Conservation (phyloP, 148 eudicot genomes). For the Rhododendron kiyosumense region DNA sequence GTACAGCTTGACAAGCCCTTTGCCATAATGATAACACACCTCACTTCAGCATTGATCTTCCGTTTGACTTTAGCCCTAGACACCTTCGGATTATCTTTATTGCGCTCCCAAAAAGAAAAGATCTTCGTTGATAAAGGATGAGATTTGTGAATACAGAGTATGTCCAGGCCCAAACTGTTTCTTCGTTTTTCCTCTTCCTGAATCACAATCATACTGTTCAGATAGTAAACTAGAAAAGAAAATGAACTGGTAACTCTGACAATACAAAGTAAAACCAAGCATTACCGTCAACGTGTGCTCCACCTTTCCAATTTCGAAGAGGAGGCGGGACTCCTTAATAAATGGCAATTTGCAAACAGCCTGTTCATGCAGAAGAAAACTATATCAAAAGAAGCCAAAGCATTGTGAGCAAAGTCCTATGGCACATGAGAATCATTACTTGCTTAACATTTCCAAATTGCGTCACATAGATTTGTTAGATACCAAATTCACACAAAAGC, state of each 20-base stretch:
- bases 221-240: not conserved
- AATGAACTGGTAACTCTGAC: not conserved
- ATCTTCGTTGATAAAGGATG: constrained; percentile 24
- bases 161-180: constrained; percentile 25
- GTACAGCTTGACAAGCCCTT: not conserved
- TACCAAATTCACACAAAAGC: not conserved
- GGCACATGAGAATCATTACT: not conserved
- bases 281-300: constrained; percentile 38
- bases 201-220: not conserved
- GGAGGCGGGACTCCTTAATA: constrained; percentile 31
- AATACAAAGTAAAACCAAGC: not conserved
- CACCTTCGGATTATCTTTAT: constrained; percentile 14
- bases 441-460: constrained; percentile 3
- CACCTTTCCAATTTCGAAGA: constrained; percentile 27
- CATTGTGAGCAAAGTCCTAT: not conserved
- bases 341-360: constrained; percentile 34
- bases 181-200: constrained; percentile 30
- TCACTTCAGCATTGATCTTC: constrained; percentile 26
- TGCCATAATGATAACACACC: constrained; percentile 14
- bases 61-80: constrained; percentile 11
- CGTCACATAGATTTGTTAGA: not conserved
- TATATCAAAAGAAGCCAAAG: not conserved
- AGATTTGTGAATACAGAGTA: constrained; percentile 16
- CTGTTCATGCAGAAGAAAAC: constrained; percentile 12
- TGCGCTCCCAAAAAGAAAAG: constrained; percentile 3